phyloP scores from a whole-genome alignment of 805 yeast species.

The Candida ovalis region DNA sequence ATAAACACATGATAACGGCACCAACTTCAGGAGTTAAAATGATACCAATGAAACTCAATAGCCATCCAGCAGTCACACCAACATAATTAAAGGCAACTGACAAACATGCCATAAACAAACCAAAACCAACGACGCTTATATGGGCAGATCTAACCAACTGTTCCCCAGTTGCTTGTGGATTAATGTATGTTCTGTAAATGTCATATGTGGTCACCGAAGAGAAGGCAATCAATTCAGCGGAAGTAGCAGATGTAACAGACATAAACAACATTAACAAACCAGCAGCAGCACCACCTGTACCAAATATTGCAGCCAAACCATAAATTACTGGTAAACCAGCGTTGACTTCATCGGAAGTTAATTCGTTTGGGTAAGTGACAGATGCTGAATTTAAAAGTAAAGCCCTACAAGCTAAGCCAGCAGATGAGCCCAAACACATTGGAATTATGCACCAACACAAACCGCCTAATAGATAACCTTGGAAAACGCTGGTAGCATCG shows the following conservation, averaged over 20 bases:
- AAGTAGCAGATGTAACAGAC: constrained; percentile 41
- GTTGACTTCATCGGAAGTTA: constrained; percentile 35
- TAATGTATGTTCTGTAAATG: constrained; percentile 36
- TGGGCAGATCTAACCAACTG: constrained; percentile 35
- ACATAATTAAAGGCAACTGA: constrained; percentile 38
- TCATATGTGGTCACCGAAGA: constrained; percentile 39
- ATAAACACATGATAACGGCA: constrained; percentile 33
- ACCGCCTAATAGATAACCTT: constrained; percentile 37
- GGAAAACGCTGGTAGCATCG: constrained; percentile 29
- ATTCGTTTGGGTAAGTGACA: constrained; percentile 38
- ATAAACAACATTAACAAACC: constrained; percentile 38
- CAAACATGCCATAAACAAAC: constrained; percentile 37
- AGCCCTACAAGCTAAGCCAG: constrained; percentile 37
- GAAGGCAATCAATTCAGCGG: constrained; percentile 41
- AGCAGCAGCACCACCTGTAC: constrained; percentile 40
- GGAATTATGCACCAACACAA: constrained; percentile 37
- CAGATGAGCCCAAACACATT: constrained; percentile 31
- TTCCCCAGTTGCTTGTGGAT: constrained; percentile 37
- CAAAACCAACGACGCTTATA: constrained; percentile 36
- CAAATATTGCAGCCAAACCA: constrained; percentile 33
- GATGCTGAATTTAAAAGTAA: constrained; percentile 31
- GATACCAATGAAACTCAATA: constrained; percentile 38
- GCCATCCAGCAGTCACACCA: constrained; percentile 41
- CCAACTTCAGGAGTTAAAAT: constrained; percentile 35
- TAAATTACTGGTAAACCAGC: constrained; percentile 37